Evolutionary conservation across 352 stramenopile species (phyloP), one percentile per base, ranked within the genome.

Genomic region (Globisporangium sylvaticum): DNA sequence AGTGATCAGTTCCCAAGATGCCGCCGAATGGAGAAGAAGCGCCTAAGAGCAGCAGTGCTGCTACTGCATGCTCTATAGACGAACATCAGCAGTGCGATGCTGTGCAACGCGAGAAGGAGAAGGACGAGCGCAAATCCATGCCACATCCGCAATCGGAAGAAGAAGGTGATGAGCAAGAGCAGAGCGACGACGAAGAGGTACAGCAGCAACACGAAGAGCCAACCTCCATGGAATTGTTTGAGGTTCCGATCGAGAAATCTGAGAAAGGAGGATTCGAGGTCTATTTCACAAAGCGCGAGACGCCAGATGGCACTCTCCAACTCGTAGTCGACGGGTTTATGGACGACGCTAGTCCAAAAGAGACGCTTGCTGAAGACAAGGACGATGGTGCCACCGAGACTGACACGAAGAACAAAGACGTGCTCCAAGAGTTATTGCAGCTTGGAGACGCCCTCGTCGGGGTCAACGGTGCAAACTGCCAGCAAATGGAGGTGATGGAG

Each of bases 311-410:
- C 67, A 55, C 3, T 60, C n/a, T 44, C 15, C 18, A 27, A 39
- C 64, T 86, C 20, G 65, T 54, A 3, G 74, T 83, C 9, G 78
- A 86, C 62, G 76, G 78, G 15, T 79, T 86, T 37, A 68, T 82
- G 14, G 67, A 79, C 22, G 55, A 53, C 56, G 3, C 4, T n/a
- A 27, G 20, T 10, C 55, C 10, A 46, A 10, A 42, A 34, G 39
- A 15, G 18, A 29, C 37, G 2, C 1, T 2, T 18, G 34, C 5
- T 14, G 20, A 22, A 18, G 3, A 25, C 58, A 12, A 48, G 32
- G n/a, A 20, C 31, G n/a, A 15, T 25, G 27, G 6, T 3, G 15
- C 27, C 3, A 29, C 18, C 14, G 44, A 56, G 14, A 24, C 20
- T 4, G 62, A 59, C 0, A 14, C 8, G n/a, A 65, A 39, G 25